A percentile compares a stretch with the other conserved stretches of the same genome.
These are phyloP conservation scores for Sphaerostilbella broomeana DNA, from an alignment of 2,329 filamentous ascomycete genomes.

Conservation along the genomic window DNA sequence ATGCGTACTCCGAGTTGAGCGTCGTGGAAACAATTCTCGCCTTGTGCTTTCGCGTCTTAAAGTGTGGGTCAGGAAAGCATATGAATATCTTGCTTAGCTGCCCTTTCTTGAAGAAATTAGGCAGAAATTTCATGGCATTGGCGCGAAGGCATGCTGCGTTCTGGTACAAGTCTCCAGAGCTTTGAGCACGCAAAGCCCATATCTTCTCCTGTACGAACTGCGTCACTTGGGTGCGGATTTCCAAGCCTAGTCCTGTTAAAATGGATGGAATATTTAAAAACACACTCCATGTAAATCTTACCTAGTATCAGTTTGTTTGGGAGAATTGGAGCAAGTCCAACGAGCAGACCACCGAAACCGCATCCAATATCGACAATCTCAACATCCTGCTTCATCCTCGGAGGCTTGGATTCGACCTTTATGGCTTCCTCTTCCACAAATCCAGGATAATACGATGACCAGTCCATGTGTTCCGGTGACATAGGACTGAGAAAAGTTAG, in stretches of 20 bases:
- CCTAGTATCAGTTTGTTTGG: constrained; percentile 80
- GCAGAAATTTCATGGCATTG: constrained; percentile 99
- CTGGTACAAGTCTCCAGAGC: constrained; percentile 57
- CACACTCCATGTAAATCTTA: constrained; percentile 29
- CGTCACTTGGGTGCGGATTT: constrained; percentile 85
- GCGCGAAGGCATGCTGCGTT: constrained; percentile 85
- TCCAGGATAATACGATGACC: constrained; percentile 75
- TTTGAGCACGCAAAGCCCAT: constrained; percentile 67
- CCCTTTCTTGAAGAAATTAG: constrained; percentile 81
- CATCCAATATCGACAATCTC: constrained; percentile 96
- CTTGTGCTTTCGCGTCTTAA: constrained; percentile 96
- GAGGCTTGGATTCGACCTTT: constrained; percentile 24
- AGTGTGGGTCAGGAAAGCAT: constrained; percentile 97
- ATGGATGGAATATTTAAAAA: too few species aligned
- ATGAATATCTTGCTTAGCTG: constrained; percentile 92
- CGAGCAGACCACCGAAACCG: constrained; percentile 85
- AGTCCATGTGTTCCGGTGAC: constrained; percentile 81
- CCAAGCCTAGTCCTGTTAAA: constrained; percentile 68
- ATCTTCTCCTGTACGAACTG: constrained; percentile 88
- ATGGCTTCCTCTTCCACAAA: constrained; percentile 45
- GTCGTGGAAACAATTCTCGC: constrained; percentile 86
- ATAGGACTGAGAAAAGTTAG: constrained; percentile 53
- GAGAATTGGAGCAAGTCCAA: constrained; percentile 74
- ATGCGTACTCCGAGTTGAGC: constrained; percentile 90
- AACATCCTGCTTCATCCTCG: constrained; percentile 52